Percentiles rank a stretch among this genome's conserved stretches.
phyloP scores from a whole-genome alignment of 2,329 filamentous ascomycete genomes.

The Fusarium illudens region DNA sequence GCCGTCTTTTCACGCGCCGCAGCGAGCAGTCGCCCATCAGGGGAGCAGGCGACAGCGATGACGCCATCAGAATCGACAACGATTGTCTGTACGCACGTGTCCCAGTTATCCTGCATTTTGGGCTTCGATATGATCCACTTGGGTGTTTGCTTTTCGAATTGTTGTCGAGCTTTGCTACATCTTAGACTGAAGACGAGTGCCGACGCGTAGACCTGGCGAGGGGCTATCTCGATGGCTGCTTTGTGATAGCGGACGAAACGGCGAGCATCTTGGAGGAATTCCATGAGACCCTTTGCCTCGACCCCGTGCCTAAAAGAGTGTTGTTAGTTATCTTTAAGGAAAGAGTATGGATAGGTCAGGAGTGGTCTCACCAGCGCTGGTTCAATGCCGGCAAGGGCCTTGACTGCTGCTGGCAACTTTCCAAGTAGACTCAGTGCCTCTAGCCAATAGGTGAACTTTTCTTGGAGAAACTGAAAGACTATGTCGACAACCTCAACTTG shows the following conservation, averaged over 20 bases:
- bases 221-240: neutral
- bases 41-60: neutral
- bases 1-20: too few species aligned
- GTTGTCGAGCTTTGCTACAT: neutral
- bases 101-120: neutral
- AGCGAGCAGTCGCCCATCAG: neutral
- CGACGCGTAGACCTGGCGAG: constrained; percentile 13
- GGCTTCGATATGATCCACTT: neutral
- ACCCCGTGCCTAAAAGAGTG: neutral
- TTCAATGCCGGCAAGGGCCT: neutral
- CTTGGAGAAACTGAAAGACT: neutral
- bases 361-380: neutral
- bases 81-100: neutral
- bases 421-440: constrained; percentile 52
- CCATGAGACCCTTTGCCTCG: neutral
- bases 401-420: constrained; percentile 14
- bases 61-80: neutral
- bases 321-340: neutral
- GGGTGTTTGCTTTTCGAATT: neutral
- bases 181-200: constrained; percentile 13
- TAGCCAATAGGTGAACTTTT: constrained; percentile 50
- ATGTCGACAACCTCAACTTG: neutral
- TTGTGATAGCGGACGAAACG: neutral
- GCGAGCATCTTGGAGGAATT: neutral
- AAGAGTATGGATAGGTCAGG: neutral